Evolutionary conservation across 2,329 filamentous ascomycete species (phyloP), one percentile per base, ranked within the genome.

Genomic region (Penicillium sp.): DNA sequence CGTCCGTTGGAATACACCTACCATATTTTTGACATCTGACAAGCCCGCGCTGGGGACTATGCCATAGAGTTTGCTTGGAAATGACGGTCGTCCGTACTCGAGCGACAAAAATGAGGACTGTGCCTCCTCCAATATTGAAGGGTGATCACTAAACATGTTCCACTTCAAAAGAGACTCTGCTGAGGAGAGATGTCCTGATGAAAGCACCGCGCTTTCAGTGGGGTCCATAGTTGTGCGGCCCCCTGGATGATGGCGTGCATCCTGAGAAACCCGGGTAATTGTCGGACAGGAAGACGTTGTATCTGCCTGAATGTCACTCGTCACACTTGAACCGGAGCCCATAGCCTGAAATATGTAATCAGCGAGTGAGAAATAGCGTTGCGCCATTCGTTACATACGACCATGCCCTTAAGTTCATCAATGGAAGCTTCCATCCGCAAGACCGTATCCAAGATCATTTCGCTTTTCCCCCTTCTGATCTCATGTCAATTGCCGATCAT

Each of bases 391-490:
- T 25, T 35, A 54, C 51, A 8, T 49, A 53, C 55, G n/a, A 54
- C 46, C 55, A 57, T 57, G 21, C 42, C 48, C 29, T 35, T 53
- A 6, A 57, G 55, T 25, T 57, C 55, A 31, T 53, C 55, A 21
- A 57, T 53, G 9, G 55, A 57, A n/a, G 43, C 42, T 33, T 57
- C 55, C 55, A 48, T 48, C 25, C 55, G 55, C 29, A 53, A 33
- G 12, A 57, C 55, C 17, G 55, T 43, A 43, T 57, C 55, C 43
- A 57, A 21, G n/a, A 57, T 57, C 55, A 57, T 48, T 19, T 57
- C 55, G 15, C 49, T 57, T 42, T 57, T 57, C 10, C 55, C 55
- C 29, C 50, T 42, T 49, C 55, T 57, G 17, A 21, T 15, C 4
- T 3, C 1, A 23, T 10, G 9, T 47, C 9, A 42, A 43, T 48